Percentiles rank a stretch among this genome's conserved stretches.
Evolutionary conservation across 805 yeast species (phyloP).

Genomic region (Saccharomyces eubayanus): DNA sequence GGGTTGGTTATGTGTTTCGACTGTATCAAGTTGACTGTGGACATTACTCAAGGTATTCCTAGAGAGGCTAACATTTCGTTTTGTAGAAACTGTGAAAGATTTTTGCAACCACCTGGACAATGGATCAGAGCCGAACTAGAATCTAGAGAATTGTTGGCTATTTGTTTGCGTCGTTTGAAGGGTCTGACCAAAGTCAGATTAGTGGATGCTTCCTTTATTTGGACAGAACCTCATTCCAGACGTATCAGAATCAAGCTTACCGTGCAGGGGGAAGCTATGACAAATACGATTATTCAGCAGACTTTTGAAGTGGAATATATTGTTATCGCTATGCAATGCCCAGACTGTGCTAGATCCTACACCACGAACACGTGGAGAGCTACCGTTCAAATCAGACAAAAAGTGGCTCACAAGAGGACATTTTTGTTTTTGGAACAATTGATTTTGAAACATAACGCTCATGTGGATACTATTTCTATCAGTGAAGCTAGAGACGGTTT

Average conservation of each 20-base stretch:
- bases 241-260: conserved; percentile 85
- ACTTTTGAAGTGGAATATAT: conserved; percentile 89
- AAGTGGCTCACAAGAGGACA: conserved; percentile 94
- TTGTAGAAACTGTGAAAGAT: conserved; percentile 95
- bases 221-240: conserved; percentile 99
- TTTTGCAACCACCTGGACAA: conserved; percentile 86
- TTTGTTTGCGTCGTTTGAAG: conserved; percentile 78
- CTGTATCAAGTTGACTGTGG: conserved; percentile 88
- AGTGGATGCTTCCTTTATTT: conserved; percentile 87
- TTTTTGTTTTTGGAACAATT: conserved; percentile 92
- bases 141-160: conserved; percentile 84
- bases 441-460: conserved; percentile 87
- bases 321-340: conserved; percentile 93
- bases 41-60: conserved; percentile 89
- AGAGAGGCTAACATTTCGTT: conserved; percentile 89
- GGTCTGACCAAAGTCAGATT: conserved; percentile 81
- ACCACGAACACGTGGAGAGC: conserved; percentile 98
- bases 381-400: conserved; percentile 93
- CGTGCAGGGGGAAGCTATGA: conserved; percentile 94
- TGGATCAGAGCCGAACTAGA: conserved; percentile 91
- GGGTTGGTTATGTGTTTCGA: conserved; percentile 96
- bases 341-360: conserved; percentile 95
- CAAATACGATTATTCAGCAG: conserved; percentile 87
- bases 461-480: conserved; percentile 85
- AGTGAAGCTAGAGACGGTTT: conserved; percentile 90